Conservation (phyloP, 768 basidiomycete species). For the Tephrocybe rancida region DNA sequence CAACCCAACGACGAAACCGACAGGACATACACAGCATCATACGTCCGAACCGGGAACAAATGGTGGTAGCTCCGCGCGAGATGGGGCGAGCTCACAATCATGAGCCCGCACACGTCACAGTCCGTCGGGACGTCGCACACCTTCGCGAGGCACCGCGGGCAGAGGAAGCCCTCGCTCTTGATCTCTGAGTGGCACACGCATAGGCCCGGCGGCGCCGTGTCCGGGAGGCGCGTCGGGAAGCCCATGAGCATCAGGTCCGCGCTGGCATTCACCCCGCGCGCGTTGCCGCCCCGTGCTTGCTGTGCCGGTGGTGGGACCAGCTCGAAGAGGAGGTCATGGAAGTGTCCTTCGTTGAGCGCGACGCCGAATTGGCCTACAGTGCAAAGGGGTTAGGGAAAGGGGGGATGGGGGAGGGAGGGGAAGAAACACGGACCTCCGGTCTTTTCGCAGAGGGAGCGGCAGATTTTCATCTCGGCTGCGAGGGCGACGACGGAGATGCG, state of each 20-base stretch:
- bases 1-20: conserved; percentile 1
- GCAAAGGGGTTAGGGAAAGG: conserved; percentile 8
- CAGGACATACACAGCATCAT: conserved; percentile 72
- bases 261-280: conserved; percentile 51
- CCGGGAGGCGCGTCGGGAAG: conserved; percentile 91
- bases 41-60: conserved; percentile 91
- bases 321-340: conserved; percentile 94
- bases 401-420: neutral
- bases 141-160: conserved; percentile 91
- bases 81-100: conserved; percentile 98
- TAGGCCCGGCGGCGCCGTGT: conserved; percentile 77
- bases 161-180: conserved; percentile 92
- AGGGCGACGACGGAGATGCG: conserved; percentile 93
- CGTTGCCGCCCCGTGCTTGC: conserved; percentile 48
- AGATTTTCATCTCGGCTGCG: conserved; percentile 98
- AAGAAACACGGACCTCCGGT: conserved; percentile 74
- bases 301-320: conserved; percentile 94
- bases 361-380: conserved; percentile 83
- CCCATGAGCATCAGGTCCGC: conserved; percentile 99
- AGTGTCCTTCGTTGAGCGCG: conserved; percentile 97
- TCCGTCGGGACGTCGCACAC: conserved; percentile 98
- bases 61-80: conserved; percentile 95
- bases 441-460: conserved; percentile 87
- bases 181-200: conserved; percentile 95
- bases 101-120: conserved; percentile 94